These are phyloP conservation scores for Eucalyptus sp. DNA, from an alignment of 345 rosid species.

Conservation along the genomic window DNA sequence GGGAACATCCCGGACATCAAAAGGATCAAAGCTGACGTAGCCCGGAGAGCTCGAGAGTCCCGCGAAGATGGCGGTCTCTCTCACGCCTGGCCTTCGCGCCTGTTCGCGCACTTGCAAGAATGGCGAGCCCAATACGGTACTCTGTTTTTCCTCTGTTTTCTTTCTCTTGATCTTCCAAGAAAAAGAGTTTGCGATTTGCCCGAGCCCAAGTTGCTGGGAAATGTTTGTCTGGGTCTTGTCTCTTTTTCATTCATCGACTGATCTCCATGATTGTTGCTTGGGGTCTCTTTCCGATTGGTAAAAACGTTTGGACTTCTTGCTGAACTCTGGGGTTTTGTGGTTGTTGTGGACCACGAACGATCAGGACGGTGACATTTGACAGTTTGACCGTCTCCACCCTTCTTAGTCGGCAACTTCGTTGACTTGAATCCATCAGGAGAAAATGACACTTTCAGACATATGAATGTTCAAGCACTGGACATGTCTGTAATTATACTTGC, in stretches of 20 bases:
- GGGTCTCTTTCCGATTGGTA: neutral
- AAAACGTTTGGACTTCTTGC: neutral
- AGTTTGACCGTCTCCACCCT: neutral
- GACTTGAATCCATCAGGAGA: neutral
- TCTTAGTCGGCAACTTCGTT: neutral
- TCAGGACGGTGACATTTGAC: neutral
- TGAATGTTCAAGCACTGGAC: neutral
- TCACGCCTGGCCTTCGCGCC: conserved; percentile 28
- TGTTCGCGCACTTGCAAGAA: conserved; percentile 11
- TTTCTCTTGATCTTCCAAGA: neutral
- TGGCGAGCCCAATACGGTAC: conserved; percentile 31
- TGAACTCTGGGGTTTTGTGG: neutral
- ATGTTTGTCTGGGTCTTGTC: neutral
- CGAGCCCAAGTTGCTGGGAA: neutral
- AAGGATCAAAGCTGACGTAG: neutral
- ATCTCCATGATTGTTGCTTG: neutral
- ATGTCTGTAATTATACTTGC: neutral
- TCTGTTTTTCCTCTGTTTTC: neutral
- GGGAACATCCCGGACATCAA: conserved; percentile 34
- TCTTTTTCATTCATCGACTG: neutral
- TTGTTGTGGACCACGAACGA: neutral
- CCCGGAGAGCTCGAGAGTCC: neutral
- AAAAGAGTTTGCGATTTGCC: neutral
- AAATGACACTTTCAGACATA: neutral
- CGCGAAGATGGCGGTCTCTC: neutral